Percentiles rank a stretch among this genome's conserved stretches.
phyloP scores from a whole-genome alignment of 1,139 yeast species.

The Debaryomyces psychrophilus region DNA sequence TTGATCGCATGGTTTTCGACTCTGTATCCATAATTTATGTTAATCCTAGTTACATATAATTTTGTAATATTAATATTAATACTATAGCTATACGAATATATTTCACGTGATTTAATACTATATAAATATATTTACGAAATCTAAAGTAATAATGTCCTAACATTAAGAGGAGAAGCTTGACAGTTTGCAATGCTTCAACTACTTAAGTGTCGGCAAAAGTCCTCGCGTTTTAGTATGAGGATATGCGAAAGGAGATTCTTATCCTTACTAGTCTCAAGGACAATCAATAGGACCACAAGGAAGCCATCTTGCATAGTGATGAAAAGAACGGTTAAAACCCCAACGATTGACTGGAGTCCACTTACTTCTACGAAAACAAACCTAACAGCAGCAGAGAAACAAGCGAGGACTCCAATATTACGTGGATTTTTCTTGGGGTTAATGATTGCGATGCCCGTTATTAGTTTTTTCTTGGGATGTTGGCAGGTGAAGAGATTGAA shows the following conservation, averaged over 20 bases:
- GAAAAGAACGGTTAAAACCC: conserved; percentile 54
- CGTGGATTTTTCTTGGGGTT: conserved; percentile 57
- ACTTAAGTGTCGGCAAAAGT: not conserved
- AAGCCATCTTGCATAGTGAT: conserved; percentile 2
- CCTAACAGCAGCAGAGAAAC: conserved; percentile 45
- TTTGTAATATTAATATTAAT: not conserved
- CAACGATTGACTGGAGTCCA: conserved; percentile 86
- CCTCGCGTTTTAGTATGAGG: not conserved
- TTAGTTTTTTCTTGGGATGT: conserved; percentile 83
- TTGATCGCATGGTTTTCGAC: conserved; percentile 1
- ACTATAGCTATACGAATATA: not conserved
- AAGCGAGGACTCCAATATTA: conserved; percentile 40
- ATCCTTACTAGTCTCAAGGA: not conserved
- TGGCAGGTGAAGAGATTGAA: conserved; percentile 88
- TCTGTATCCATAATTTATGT: not conserved
- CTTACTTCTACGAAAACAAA: conserved; percentile 56
- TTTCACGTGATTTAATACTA: not conserved
- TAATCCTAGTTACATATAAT: not conserved
- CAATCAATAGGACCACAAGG: not conserved
- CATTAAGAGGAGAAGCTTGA: not conserved
- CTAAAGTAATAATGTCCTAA: not conserved
- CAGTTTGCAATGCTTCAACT: not conserved
- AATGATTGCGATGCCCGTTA: conserved; percentile 82
- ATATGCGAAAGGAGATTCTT: not conserved
- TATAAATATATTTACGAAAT: not conserved